Evolutionary conservation across 1,284 basidiomycete species (phyloP).

Genomic region (Exsudoporus floridanus): DNA sequence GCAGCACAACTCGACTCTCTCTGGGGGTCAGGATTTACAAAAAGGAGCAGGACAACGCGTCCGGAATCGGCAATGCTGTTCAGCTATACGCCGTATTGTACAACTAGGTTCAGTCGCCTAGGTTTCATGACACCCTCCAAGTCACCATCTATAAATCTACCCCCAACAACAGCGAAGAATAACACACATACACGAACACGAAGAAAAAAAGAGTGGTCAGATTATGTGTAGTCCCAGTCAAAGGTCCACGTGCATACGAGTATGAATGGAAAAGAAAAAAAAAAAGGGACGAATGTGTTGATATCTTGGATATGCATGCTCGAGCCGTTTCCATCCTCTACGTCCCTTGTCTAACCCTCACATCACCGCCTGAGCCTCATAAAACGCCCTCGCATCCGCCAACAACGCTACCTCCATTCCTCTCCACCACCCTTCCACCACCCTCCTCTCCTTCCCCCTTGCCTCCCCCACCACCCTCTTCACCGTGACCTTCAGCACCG

Average conservation of each 20-base stretch:
- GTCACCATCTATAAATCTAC: neutral
- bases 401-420: slow-evolving; percentile 57
- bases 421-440: slow-evolving; percentile 60
- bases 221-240: slow-evolving; percentile 4
- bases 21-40: no score
- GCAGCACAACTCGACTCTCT: no score
- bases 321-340: neutral
- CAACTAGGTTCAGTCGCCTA: no score
- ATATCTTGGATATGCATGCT: slow-evolving; percentile 4
- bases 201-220: neutral
- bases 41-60: no score
- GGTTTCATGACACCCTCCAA: no score
- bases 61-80: no score
- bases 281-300: neutral
- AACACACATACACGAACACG: neutral
- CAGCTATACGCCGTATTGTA: no score
- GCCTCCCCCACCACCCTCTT: slow-evolving; percentile 67
- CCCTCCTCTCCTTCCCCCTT: slow-evolving; percentile 53
- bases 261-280: neutral
- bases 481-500: slow-evolving; percentile 68
- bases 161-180: neutral
- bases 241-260: slow-evolving; percentile 3
- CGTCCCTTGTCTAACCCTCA: slow-evolving; percentile 11
- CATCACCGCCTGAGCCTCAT: slow-evolving; percentile 38
- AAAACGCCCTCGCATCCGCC: slow-evolving; percentile 52